Base-by-base conservation (phyloP, 208 protist genomes). In the Acanthamoeba rhysodes region DNA sequence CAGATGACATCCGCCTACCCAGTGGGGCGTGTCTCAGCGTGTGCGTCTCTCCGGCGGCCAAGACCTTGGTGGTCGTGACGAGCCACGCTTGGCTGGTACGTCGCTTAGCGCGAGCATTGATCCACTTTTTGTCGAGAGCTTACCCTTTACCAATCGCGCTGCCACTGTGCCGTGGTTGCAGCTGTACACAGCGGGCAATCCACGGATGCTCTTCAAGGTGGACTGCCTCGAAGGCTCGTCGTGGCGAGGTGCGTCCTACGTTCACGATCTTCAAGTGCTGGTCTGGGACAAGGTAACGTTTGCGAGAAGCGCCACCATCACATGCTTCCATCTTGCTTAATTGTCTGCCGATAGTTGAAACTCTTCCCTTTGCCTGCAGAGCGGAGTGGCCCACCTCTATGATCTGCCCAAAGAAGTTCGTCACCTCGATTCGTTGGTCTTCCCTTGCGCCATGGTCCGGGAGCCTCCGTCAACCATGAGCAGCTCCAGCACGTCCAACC, bases 211-310 rank as follows among this genome's bases (percentile, higher is more conserved):
- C 14, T 64, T 64, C 50, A 88, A 66, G n/a, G 80, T 88, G 27
- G 53, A 88, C 80, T 41, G 80, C 20, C 80, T 50, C 20, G 80
- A 55, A 27, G 80, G 80, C 24, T 29, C 50, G 22, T 88, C 80
- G 53, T 92, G 87, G 87, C 64, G 62, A 27, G 87, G 87, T n/a
- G 87, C 87, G 7, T 45, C 87, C 62, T 92, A 92, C 64, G 34
- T 92, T 10, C 55, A 74, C 59, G 62, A 68, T 20, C 62, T 92
- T 6, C 87, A 92, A 32, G 41, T 92, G 5, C 29, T 92, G 1
- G 64, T 92, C 20, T 92, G 87, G 87, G 24, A 57, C 55, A 74
- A 92, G 87, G 87, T 92, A 20, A 7, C 53, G 53, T 59, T 59
- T 7, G 2, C 2, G 53, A 2, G 53, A 20, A 22, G 22, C 22